These are phyloP conservation scores for Stephanodiscus triporus DNA, from an alignment of 108 stramenopile genomes.

Conservation along the genomic window DNA sequence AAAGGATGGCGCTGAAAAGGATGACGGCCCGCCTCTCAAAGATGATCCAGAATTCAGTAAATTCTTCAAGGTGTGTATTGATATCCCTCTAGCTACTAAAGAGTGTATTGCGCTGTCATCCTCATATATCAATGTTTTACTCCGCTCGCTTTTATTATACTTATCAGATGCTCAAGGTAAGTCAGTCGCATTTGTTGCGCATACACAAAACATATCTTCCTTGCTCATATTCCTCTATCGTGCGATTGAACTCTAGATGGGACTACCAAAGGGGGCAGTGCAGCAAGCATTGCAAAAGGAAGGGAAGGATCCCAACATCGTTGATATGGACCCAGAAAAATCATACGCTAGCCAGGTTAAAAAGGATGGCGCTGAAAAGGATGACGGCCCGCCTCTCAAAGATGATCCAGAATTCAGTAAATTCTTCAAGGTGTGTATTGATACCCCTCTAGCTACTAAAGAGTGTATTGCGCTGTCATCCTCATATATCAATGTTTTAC, in stretches of 20 bases:
- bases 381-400: conserved; percentile 42
- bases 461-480: too few species aligned
- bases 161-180: too few species aligned
- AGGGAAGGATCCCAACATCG: conserved; percentile 61
- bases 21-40: conserved; percentile 42
- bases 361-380: too few species aligned
- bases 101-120: too few species aligned
- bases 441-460: neutral
- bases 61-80: conserved; percentile 51
- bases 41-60: conserved; percentile 53
- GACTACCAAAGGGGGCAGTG: too few species aligned
- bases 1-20: too few species aligned
- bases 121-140: neutral
- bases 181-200: too few species aligned
- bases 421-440: conserved; percentile 51
- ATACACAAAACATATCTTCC: too few species aligned
- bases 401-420: conserved; percentile 53
- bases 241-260: conserved; percentile 29
- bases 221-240: neutral
- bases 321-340: conserved; percentile 70
- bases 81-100: neutral
- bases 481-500: neutral
- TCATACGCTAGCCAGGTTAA: conserved; percentile 52
- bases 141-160: neutral
- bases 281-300: conserved; percentile 75